Evolutionary conservation across 2,329 filamentous ascomycete species (phyloP), one percentile per base, ranked within the genome.

Genomic region (Sordariomycetes sp.): DNA sequence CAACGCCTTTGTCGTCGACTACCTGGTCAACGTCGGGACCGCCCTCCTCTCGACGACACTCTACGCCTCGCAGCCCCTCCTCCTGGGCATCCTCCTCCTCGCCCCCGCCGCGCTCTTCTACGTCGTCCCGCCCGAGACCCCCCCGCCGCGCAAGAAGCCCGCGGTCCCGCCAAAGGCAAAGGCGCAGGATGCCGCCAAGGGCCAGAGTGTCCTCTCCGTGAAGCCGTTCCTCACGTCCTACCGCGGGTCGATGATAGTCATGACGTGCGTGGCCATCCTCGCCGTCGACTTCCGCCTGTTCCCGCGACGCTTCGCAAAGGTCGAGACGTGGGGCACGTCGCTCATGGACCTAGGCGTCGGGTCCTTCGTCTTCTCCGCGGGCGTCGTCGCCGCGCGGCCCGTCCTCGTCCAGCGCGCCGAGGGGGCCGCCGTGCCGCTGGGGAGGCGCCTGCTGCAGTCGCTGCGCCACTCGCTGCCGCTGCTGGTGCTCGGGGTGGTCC

Each of bases 311-410:
- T 97, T 97, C 69, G 94, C 91, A 59, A 99, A 99, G 75, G 94
- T 96, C 2, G 94, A 99, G 73, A 97, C 90, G n/a, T 99, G 94
- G 90, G 94, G 94, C 58, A 97, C 93, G 1, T 97, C 93, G n/a
- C 76, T 99, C 61, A 99, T 99, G 94, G 94, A 99, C 69, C 79
- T 97, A 66, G 94, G 94, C 54, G 94, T 99, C 54, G 94, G 94
- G 32, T 96, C 92, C 14, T 99, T 99, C 73, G 94, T 99, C 65
- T 99, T 96, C 72, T 91, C 91, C 2, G 89, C 88, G 18, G 94
- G 94, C 24, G 77, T 97, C 37, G 90, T 97, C n/a, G 91, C 89
- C 43, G 91, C 92, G 16, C 82, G 93, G 20, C 85, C 89, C 1
- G 79, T 91, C 14, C 76, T 97, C 53, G 91, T 88, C 68, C 83